phyloP scores from a whole-genome alignment of 1,284 basidiomycete species.

The Cystobasidium pallidum region DNA sequence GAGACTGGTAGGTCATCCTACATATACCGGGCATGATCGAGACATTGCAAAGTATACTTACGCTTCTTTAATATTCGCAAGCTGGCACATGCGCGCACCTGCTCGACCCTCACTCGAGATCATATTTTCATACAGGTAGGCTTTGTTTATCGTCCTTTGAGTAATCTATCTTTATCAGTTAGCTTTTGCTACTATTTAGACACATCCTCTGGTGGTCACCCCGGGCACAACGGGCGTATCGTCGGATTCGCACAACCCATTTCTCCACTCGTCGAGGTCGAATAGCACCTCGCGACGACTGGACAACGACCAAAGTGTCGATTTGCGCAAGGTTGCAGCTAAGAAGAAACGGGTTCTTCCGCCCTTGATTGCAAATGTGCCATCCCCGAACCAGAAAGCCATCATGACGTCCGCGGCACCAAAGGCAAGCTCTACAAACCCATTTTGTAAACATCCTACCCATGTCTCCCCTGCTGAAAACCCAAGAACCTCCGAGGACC shows the following conservation, averaged over 20 bases:
- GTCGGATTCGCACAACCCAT: slow-evolving; percentile 21
- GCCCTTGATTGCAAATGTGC: not conserved
- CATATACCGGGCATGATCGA: not conserved
- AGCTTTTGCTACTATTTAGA: slow-evolving; percentile 12
- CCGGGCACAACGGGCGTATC: not conserved
- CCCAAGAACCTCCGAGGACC: not conserved
- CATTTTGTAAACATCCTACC: slow-evolving; percentile 31
- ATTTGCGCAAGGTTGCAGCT: slow-evolving; percentile 21
- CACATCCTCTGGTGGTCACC: slow-evolving; percentile 37
- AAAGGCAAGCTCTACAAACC: slow-evolving; percentile 19
- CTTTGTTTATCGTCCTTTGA: not conserved
- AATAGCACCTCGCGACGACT: not conserved
- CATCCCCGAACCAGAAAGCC: not conserved
- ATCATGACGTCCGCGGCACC: slow-evolving; percentile 10
- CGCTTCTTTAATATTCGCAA: not conserved
- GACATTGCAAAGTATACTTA: not conserved
- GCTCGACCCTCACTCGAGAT: slow-evolving; percentile 32
- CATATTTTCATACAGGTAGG: slow-evolving; percentile 43
- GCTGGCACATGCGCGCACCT: slow-evolving; percentile 39
- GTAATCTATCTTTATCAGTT: no score
- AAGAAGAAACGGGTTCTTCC: slow-evolving; percentile 33
- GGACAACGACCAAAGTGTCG: not conserved
- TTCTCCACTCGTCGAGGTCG: not conserved
- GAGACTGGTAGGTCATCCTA: slow-evolving; percentile 26
- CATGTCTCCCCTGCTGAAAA: slow-evolving; percentile 12